A percentile compares a stretch with the other conserved stretches of the same genome.
Conservation (phyloP, 768 basidiomycete genomes). For the Nidularia pulvinata region DNA sequence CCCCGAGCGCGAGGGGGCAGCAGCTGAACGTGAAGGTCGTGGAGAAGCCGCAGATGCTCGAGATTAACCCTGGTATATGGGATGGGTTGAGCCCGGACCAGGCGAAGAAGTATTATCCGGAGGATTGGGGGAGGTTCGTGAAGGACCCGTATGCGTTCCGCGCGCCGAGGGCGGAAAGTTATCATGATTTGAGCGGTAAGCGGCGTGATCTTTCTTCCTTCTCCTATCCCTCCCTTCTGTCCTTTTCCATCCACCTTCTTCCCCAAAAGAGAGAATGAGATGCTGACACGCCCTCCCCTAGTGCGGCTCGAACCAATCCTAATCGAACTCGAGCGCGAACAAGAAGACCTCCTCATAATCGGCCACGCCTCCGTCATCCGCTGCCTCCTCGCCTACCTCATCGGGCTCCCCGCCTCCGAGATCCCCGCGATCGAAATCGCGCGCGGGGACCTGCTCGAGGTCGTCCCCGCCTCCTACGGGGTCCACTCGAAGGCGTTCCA, state of each 20-base stretch:
- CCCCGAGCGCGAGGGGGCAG: too few species aligned
- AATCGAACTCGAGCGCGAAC: slow-evolving; percentile 92
- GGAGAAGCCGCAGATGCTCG: slow-evolving; percentile 95
- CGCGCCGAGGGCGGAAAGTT: slow-evolving; percentile 94
- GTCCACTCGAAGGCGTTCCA: slow-evolving; percentile 90
- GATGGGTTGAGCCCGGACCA: slow-evolving; percentile 93
- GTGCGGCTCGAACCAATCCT: slow-evolving; percentile 93
- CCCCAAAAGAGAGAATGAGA: too few species aligned
- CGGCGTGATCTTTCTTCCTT: too few species aligned
- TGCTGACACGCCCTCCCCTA: slow-evolving; percentile 33
- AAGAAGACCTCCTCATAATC: slow-evolving; percentile 94
- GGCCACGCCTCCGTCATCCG: slow-evolving; percentile 98
- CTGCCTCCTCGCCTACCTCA: slow-evolving; percentile 91
- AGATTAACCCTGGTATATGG: slow-evolving; percentile 98
- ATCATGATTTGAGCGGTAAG: slow-evolving; percentile 94
- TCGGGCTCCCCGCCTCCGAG: slow-evolving; percentile 92
- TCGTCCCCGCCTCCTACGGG: slow-evolving; percentile 86
- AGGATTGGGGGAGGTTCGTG: slow-evolving; percentile 91
- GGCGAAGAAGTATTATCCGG: slow-evolving; percentile 87
- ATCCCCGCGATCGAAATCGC: slow-evolving; percentile 98
- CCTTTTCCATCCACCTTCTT: not conserved
- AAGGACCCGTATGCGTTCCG: slow-evolving; percentile 93
- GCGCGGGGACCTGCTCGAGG: slow-evolving; percentile 94
- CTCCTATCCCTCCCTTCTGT: too few species aligned
- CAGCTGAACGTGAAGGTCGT: slow-evolving; percentile 73